Evolutionary conservation across 495 filamentous ascomycete species (phyloP).

Genomic region (Penicillium ucsense): DNA sequence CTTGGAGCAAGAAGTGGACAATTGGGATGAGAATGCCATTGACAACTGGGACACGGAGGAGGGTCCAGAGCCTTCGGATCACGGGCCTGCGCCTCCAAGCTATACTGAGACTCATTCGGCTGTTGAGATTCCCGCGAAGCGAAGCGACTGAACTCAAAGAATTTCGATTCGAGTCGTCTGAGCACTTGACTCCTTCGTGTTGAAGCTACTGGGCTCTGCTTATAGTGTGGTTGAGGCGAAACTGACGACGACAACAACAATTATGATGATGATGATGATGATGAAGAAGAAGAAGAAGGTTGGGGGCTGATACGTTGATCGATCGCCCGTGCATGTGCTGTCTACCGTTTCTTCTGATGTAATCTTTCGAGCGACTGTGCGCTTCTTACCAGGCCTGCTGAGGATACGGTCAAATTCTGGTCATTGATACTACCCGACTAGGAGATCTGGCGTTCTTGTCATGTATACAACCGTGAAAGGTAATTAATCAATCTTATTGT

Average conservation of each 20-base stretch:
- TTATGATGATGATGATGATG: no score
- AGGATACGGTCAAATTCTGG: no score
- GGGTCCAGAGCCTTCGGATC: slow-evolving; percentile 12
- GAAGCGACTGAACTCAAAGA: slow-evolving; percentile 7
- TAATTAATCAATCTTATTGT: no score
- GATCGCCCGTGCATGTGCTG: slow-evolving; percentile 14
- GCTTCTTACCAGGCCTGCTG: background rate
- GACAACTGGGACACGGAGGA: slow-evolving; percentile 66
- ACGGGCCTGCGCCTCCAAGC: slow-evolving; percentile 8
- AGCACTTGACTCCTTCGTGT: background rate
- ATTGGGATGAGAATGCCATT: slow-evolving; percentile 74
- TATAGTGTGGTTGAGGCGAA: no score
- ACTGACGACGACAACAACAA: no score
- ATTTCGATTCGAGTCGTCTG: background rate
- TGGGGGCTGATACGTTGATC: slow-evolving; percentile 12
- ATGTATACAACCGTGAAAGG: no score
- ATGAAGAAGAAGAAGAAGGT: slow-evolving; percentile 2
- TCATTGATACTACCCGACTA: no score
- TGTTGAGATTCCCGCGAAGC: slow-evolving; percentile 8
- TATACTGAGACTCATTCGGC: slow-evolving; percentile 10
- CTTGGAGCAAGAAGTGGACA: slow-evolving; percentile 69
- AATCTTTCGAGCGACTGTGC: slow-evolving; percentile 4
- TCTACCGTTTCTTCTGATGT: slow-evolving; percentile 5
- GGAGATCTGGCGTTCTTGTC: no score
- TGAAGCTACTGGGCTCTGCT: no score